phyloP scores from a whole-genome alignment of 2,329 filamentous ascomycete genomes.

The Harringtonia aguacate region DNA sequence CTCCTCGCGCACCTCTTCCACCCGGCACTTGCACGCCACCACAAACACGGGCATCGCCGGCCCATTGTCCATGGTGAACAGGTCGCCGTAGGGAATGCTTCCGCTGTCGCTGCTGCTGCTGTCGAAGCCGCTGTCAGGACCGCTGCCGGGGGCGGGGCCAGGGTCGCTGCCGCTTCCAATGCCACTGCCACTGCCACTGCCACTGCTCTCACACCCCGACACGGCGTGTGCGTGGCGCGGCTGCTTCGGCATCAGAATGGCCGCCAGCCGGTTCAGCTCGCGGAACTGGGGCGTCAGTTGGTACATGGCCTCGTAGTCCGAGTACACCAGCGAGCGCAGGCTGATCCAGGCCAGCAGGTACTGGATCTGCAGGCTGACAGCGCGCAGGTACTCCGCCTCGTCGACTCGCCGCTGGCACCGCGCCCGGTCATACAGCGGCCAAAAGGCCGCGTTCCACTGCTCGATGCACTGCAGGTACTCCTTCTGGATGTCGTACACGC shows the following conservation, averaged over 20 bases:
- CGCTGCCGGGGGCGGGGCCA: too few species aligned
- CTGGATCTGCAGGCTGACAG: constrained; percentile 30
- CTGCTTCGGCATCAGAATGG: constrained; percentile 22
- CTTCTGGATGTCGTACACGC: constrained; percentile 8
- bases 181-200: background rate
- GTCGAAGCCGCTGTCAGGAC: too few species aligned
- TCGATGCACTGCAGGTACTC: constrained; percentile 27
- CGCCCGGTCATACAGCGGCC: constrained; percentile 21
- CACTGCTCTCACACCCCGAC: background rate
- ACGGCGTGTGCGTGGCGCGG: constrained; percentile 5
- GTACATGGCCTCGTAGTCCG: constrained; percentile 22
- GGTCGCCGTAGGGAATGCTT: constrained; percentile 15
- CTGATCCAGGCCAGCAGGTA: constrained; percentile 31
- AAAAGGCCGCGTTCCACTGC: constrained; percentile 27
- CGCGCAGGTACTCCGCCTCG: constrained; percentile 19
- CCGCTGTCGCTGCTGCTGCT: background rate
- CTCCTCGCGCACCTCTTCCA: constrained; percentile 25
- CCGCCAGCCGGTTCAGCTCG: constrained; percentile 27
- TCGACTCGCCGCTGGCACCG: constrained; percentile 11
- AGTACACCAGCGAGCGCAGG: constrained; percentile 25
- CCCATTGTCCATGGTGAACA: constrained; percentile 33
- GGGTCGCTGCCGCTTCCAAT: background rate
- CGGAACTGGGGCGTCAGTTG: constrained; percentile 29
- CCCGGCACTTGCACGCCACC: constrained; percentile 28
- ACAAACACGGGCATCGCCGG: constrained; percentile 34